phyloP scores from a whole-genome alignment of 2,329 filamentous ascomycete genomes.

The Diplodia scrobiculata region DNA sequence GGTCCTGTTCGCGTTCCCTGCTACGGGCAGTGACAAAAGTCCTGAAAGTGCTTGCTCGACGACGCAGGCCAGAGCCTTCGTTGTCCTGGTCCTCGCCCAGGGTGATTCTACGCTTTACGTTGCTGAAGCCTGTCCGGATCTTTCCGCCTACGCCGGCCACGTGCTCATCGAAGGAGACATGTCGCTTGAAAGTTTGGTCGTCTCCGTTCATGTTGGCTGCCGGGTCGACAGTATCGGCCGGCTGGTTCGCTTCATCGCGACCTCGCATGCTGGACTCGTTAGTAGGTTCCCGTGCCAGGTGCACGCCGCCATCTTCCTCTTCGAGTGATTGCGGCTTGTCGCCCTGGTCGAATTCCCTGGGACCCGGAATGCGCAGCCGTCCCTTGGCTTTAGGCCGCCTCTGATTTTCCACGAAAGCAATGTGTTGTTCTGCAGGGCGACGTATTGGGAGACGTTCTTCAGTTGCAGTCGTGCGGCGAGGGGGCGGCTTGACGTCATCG shows the following conservation, averaged over 20 bases:
- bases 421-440: constrained; percentile 72
- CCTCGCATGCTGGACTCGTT: constrained; percentile 50
- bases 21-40: constrained; percentile 61
- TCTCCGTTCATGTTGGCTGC: constrained; percentile 41
- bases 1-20: constrained; percentile 46
- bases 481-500: constrained; percentile 64
- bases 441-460: constrained; percentile 55
- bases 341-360: constrained; percentile 84
- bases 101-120: constrained; percentile 15
- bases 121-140: constrained; percentile 2
- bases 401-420: constrained; percentile 84
- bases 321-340: constrained; percentile 66
- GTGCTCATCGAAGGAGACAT: constrained; percentile 66
- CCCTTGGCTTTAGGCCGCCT: constrained; percentile 70
- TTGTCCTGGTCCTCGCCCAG: constrained; percentile 43
- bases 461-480: constrained; percentile 56
- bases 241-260: constrained; percentile 34
- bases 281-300: constrained; percentile 15
- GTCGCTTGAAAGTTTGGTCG: constrained; percentile 50
- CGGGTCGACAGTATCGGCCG: constrained; percentile 30
- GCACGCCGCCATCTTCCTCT: constrained; percentile 46
- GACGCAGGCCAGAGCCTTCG: constrained; percentile 48
- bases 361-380: constrained; percentile 84
- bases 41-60: constrained; percentile 57
- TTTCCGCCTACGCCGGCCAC: constrained; percentile 1